A percentile compares a stretch with the other conserved stretches of the same genome.
phyloP scores from a whole-genome alignment of 768 basidiomycete species.

The Pleurotus giganteus region DNA sequence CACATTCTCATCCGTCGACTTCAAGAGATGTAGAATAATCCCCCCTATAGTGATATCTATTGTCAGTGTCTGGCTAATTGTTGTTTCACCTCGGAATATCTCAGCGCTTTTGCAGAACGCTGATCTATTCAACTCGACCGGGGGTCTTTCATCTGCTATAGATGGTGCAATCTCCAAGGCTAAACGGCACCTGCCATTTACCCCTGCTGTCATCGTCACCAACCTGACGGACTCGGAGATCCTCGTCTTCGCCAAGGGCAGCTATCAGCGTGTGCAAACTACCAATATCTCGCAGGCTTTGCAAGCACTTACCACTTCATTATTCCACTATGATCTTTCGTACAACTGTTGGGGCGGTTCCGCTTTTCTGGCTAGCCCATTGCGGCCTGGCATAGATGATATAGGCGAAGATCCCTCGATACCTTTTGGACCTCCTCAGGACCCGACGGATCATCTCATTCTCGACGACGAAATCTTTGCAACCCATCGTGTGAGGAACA shows the following conservation, averaged over 20 bases:
- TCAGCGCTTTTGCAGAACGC: not conserved
- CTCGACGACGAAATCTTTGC: not conserved
- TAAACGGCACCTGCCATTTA: no score
- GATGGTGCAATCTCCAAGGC: conserved; percentile 8
- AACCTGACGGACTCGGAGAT: no score
- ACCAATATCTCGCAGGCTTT: conserved; percentile 14
- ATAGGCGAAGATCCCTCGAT: not conserved
- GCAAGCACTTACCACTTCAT: conserved; percentile 14
- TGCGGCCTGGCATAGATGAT: not conserved
- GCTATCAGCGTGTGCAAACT: conserved; percentile 15
- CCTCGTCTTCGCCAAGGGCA: no score
- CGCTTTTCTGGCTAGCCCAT: no score
- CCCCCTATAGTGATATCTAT: not conserved
- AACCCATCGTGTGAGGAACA: not conserved
- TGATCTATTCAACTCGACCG: not conserved
- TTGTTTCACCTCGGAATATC: not conserved
- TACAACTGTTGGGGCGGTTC: no score
- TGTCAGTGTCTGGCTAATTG: not conserved
- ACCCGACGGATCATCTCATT: not conserved
- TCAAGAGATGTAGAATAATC: not conserved
- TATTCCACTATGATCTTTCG: not conserved
- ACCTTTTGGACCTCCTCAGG: not conserved
- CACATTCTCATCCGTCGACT: not conserved
- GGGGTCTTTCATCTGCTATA: not conserved
- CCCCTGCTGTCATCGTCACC: no score